Conservation (phyloP, 139 green algal genomes). For the Coccomyxa sp. region DNA sequence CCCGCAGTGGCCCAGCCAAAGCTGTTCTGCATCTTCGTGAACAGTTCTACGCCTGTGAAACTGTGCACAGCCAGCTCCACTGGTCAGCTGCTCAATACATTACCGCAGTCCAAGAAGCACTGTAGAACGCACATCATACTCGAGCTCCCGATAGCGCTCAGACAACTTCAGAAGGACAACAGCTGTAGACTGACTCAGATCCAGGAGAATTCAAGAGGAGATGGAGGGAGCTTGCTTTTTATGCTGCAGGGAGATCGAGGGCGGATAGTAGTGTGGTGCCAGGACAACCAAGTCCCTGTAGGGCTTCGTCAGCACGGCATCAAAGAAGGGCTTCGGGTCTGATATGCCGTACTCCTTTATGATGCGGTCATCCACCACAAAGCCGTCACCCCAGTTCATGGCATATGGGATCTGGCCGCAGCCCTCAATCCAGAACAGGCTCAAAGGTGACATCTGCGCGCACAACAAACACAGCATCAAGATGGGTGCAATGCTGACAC, state of each 20-base stretch:
- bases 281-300: conserved; percentile 33
- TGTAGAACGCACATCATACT: not conserved
- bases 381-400: conserved; percentile 15
- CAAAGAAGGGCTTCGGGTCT: conserved; percentile 44
- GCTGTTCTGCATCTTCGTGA: conserved; percentile 5
- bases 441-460: not conserved
- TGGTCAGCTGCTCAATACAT: not conserved
- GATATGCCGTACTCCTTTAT: not conserved
- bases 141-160: not conserved
- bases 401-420: conserved; percentile 3
- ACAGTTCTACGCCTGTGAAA: not conserved
- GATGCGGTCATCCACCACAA: not conserved
- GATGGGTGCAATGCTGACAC: not conserved
- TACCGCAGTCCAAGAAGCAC: not conserved
- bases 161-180: not conserved
- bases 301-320: conserved; percentile 24
- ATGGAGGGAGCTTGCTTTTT: not conserved
- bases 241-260: not conserved
- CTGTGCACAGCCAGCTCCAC: not conserved
- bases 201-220: not conserved
- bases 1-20: conserved; percentile 23
- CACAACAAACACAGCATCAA: not conserved
- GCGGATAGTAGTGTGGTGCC: conserved; percentile 26
- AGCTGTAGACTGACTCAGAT: not conserved
- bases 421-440: conserved; percentile 9